Evolutionary conservation across 306 rosid genomes (phyloP), one percentile per base, ranked within the genome.

Genomic region (Glycine tomentella): DNA sequence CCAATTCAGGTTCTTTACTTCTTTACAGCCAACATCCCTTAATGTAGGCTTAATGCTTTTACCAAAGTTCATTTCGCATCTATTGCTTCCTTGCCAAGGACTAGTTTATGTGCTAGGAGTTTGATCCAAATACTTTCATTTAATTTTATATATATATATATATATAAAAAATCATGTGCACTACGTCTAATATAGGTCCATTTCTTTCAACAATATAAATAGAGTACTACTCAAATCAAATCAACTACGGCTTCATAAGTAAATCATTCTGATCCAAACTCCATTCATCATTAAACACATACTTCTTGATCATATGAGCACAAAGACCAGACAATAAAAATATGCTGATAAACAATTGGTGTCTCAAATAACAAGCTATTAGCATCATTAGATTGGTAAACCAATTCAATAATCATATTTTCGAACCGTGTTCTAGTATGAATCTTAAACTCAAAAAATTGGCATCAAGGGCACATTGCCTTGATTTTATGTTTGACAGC

Each of bases 401-500:
- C 8, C 38, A 17, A 53, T 81, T 36, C 48, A 75, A 83, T 34
- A 51, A 65, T 57, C 71, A 78, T 69, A 80, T 16, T 79, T 44
- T 46, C 72, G 15, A 74, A 45, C 36, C 65, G 14, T 20, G 87
- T 56, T 69, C 72, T 62, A 8, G 20, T 71, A 40, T 56, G 53
- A 70, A 62, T 68, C 62, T 69, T 58, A 59, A 77, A 72, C 72
- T 55, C 10, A 42, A 76, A 81, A 51, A 63, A 68, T 80, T 69
- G 82, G 78, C 72, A 75, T 53, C 83, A 71, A 79, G 81, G 65
- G 49, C 4, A 15, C 72, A 57, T 72, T 66, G 75, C 70, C 87
- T 64, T 67, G 86, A 75, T 85, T 84, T 84, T 81, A 85, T 73
- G 68, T 76, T 53, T 73, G 58, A 53, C 48, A 74, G 76, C 44